Percentiles rank a stretch among this genome's conserved stretches.
Evolutionary conservation across 2,329 filamentous ascomycete genomes (phyloP).

Genomic region (Penicillium sp.): DNA sequence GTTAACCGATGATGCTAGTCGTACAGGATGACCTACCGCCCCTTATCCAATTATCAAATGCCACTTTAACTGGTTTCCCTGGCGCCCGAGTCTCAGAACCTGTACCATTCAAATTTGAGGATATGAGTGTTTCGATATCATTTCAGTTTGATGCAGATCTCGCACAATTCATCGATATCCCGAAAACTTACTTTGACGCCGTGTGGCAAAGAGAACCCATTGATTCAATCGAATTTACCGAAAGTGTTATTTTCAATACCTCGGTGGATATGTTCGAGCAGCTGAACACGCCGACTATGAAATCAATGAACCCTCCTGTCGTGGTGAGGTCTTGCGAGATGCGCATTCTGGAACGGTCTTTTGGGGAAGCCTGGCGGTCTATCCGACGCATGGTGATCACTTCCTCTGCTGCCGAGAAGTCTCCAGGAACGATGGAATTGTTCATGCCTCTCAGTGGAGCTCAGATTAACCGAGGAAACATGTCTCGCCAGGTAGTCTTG

Average conservation of each 20-base stretch:
- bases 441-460: conserved; percentile 33
- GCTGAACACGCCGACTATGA: conserved; percentile 31
- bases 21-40: conserved; percentile 21
- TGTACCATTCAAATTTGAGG: conserved; percentile 27
- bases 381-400: conserved; percentile 33
- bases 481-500: conserved; percentile 24
- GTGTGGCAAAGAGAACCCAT: conserved; percentile 32
- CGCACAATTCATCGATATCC: conserved; percentile 31
- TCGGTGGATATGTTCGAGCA: conserved; percentile 32
- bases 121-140: conserved; percentile 25
- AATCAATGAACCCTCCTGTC: conserved; percentile 26
- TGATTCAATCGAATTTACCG: conserved; percentile 28
- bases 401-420: conserved; percentile 28
- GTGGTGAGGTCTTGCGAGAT: conserved; percentile 30
- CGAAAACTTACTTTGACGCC: conserved; percentile 32
- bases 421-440: conserved; percentile 27
- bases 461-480: conserved; percentile 25
- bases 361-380: conserved; percentile 30
- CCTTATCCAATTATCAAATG: conserved; percentile 21
- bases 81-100: conserved; percentile 24
- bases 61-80: conserved; percentile 16
- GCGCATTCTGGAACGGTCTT: conserved; percentile 32
- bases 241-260: conserved; percentile 29
- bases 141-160: conserved; percentile 32
- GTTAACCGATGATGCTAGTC: conserved; percentile 13